Base-by-base conservation (phyloP, 352 stramenopile genomes). In the Phytophthora syringae region DNA sequence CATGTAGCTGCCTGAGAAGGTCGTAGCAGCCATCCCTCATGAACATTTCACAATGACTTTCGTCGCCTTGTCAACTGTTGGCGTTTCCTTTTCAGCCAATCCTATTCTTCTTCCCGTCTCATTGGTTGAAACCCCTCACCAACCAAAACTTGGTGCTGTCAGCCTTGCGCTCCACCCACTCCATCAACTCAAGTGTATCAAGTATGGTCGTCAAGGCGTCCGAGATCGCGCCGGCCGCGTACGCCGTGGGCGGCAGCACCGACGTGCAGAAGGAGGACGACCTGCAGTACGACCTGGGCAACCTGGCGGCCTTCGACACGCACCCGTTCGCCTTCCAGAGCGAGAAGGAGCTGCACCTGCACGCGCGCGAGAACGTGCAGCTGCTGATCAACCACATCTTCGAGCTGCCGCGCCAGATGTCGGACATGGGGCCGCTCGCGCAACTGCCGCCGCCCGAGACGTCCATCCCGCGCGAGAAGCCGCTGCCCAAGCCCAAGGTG, bases 341-440 rank as follows among this genome's bases (percentile, higher is more conserved):
- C 72, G 88, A 97, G 59, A 97, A 98, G 66, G 82, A 95, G 42
- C 72, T 99, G 40, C 79, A 96, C 5, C 62, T 93, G 36, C 90
- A 97, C 62, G 93, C 96, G 25, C 82, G 81, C 18, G 88, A 97
- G 65, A 98, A 98, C 55, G 95, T 97, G 51, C 93, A 98, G 69
- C 86, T 99, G 48, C 64, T 99, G 47, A 84, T 99, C 60, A 89
- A 90, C 74, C 88, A 90, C 55, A 88, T 99, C 54, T 97, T 97
- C 65, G 84, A 93, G 32, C 64, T 99, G 45, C 94, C 94, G 1
- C 94, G 77, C 25, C 88, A 98, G 63, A 90, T 89, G 71, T 98
- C 92, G 54, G 96, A 98, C 73, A 92, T 97, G 67, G 96, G 96
- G 1, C 88, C 95, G 16, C 66, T 99, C 64, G 93, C 90, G 5